Evolutionary conservation across 768 basidiomycete genomes (phyloP).

Genomic region (Tricholoma hemisulphureum): DNA sequence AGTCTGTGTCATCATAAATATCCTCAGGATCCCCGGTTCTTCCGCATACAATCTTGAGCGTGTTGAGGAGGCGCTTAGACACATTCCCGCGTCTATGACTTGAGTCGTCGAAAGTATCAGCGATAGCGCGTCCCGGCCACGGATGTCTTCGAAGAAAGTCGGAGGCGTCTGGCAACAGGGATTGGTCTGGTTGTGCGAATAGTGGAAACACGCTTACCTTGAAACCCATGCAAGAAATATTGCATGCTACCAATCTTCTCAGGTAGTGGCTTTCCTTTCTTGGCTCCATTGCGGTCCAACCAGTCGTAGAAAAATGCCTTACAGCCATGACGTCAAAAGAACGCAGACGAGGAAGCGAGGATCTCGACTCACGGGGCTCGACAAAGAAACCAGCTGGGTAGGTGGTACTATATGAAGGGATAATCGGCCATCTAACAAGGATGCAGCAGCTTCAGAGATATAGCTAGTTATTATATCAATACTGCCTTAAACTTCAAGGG

Average conservation of each 20-base stretch:
- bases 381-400: constrained; percentile 79
- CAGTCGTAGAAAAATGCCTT: constrained; percentile 93
- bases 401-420: constrained; percentile 79
- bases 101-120: constrained; percentile 85
- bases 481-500: not conserved
- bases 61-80: constrained; percentile 64
- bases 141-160: constrained; percentile 85
- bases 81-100: constrained; percentile 70
- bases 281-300: constrained; percentile 77
- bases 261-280: constrained; percentile 80
- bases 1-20: constrained; percentile 66
- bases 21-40: constrained; percentile 75
- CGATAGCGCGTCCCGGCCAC: constrained; percentile 81
- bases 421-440: constrained; percentile 73
- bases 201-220: constrained; percentile 42
- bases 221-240: constrained; percentile 80
- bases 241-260: constrained; percentile 93
- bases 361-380: constrained; percentile 56
- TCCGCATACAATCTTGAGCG: constrained; percentile 81
- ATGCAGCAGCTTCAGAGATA: constrained; percentile 87
- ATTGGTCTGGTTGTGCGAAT: not conserved
- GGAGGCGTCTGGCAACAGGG: constrained; percentile 61
- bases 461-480: constrained; percentile 49
- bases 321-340: not conserved
- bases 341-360: not conserved